phyloP scores from a whole-genome alignment of 768 basidiomycete species.

The Mycena floridula region DNA sequence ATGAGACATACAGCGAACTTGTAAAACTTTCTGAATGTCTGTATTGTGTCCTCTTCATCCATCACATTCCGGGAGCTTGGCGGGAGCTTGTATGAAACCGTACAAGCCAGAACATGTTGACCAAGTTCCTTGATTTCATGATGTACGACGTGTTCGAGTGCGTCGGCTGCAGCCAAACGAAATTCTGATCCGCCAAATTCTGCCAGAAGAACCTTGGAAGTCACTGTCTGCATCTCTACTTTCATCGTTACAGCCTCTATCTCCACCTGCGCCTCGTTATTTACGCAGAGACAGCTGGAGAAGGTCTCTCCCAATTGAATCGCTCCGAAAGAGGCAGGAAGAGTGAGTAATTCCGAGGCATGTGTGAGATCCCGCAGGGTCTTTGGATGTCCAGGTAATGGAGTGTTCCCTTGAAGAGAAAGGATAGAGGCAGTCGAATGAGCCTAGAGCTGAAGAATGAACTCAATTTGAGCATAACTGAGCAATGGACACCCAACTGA shows the following conservation, averaged over 20 bases:
- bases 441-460: background rate
- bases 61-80: conserved; percentile 44
- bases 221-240: conserved; percentile 84
- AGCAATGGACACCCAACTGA: conserved; percentile 36
- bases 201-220: conserved; percentile 52
- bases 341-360: conserved; percentile 70
- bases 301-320: conserved; percentile 91
- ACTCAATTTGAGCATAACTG: no score
- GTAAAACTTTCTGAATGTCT: conserved; percentile 45
- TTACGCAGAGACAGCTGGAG: conserved; percentile 73
- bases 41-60: conserved; percentile 41
- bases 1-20: conserved; percentile 71
- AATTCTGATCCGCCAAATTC: conserved; percentile 56
- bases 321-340: conserved; percentile 79
- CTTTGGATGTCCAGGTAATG: conserved; percentile 73
- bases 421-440: conserved; percentile 1
- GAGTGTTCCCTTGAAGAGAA: conserved; percentile 44
- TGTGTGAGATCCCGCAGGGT: conserved; percentile 79
- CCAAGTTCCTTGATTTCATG: conserved; percentile 95
- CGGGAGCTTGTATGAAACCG: conserved; percentile 75
- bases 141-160: conserved; percentile 61
- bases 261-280: conserved; percentile 64
- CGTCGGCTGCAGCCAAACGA: conserved; percentile 47
- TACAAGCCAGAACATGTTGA: conserved; percentile 83
- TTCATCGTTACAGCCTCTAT: conserved; percentile 60